Percentiles rank a stretch among this genome's conserved stretches.
Evolutionary conservation across 129 eudicot species (phyloP).

Genomic region (Arctium minus): DNA sequence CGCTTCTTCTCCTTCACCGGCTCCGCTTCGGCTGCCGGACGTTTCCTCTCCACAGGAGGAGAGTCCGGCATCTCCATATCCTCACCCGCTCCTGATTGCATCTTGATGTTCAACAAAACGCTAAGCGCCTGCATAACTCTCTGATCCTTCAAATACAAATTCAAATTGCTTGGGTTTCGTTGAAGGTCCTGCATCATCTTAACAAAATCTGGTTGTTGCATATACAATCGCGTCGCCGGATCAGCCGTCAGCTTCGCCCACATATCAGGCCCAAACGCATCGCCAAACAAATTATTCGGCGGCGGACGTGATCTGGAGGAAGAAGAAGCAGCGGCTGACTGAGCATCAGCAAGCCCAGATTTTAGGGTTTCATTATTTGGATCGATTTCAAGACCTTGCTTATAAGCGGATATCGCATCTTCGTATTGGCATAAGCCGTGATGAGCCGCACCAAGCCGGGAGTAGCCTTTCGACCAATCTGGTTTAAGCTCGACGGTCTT

Average conservation of each 20-base stretch:
- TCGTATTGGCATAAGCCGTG: conserved; percentile 52
- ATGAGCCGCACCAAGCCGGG: conserved; percentile 86
- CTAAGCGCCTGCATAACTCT: conserved; percentile 96
- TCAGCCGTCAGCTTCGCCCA: conserved; percentile 84
- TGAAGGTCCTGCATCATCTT: conserved; percentile 83
- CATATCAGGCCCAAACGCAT: conserved; percentile 97
- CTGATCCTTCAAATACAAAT: conserved; percentile 82
- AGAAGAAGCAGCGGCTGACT: conserved; percentile 32
- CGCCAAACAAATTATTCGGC: conserved; percentile 56
- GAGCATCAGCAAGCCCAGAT: conserved; percentile 70
- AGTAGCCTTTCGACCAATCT: conserved; percentile 84
- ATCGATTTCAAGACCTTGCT: conserved; percentile 74
- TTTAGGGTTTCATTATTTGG: conserved; percentile 79
- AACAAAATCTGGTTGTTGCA: conserved; percentile 86
- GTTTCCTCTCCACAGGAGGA: conserved; percentile 38
- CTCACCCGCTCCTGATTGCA: conserved; percentile 35
- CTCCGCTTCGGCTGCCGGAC: conserved; percentile 48
- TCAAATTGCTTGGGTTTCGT: conserved; percentile 75
- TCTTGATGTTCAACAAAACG: conserved; percentile 62
- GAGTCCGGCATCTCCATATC: conserved; percentile 49
- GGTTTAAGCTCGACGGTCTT: conserved; percentile 90
- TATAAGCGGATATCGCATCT: conserved; percentile 69
- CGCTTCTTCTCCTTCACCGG: conserved; percentile 60
- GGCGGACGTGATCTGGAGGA: conserved; percentile 24
- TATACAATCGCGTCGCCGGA: conserved; percentile 54